These are phyloP conservation scores for Globisporangium nagaii DNA, from an alignment of 352 stramenopile genomes.

Conservation along the genomic window DNA sequence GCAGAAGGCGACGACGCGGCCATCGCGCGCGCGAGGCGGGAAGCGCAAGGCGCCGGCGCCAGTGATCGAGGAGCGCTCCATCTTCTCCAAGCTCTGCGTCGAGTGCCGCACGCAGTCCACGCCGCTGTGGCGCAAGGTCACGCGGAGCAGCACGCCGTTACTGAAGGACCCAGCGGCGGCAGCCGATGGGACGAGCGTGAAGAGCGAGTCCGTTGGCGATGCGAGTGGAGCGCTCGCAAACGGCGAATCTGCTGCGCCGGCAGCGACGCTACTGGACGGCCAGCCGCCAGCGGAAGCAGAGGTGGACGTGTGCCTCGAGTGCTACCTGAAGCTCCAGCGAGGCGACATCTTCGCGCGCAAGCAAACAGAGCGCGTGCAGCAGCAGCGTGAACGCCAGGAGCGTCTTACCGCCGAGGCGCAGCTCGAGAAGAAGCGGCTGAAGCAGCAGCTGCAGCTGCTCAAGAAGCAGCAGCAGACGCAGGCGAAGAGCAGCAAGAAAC, in stretches of 20 bases:
- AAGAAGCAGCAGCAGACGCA: slow-evolving; percentile 66
- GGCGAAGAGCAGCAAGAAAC: slow-evolving; percentile 31
- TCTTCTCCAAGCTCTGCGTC: slow-evolving; percentile 24
- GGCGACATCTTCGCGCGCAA: slow-evolving; percentile 63
- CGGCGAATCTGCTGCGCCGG: background rate
- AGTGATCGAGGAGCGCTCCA: slow-evolving; percentile 35
- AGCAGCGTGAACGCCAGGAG: slow-evolving; percentile 27
- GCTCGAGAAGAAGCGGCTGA: slow-evolving; percentile 39
- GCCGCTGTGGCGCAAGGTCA: slow-evolving; percentile 48
- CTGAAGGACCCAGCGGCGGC: background rate
- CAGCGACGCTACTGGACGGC: background rate
- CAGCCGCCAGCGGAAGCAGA: slow-evolving; percentile 5
- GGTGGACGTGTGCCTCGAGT: slow-evolving; percentile 60
- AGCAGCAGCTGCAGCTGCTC: slow-evolving; percentile 38
- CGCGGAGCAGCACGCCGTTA: background rate
- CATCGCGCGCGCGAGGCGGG: slow-evolving; percentile 29
- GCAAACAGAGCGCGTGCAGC: slow-evolving; percentile 26
- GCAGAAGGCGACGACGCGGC: slow-evolving; percentile 45
- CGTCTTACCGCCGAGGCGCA: slow-evolving; percentile 7
- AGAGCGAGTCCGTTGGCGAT: background rate
- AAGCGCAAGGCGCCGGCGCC: slow-evolving; percentile 61
- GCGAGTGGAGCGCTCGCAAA: background rate
- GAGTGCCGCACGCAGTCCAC: slow-evolving; percentile 60
- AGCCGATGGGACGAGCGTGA: background rate
- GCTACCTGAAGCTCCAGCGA: slow-evolving; percentile 67